Evolutionary conservation across 495 filamentous ascomycete species (phyloP).

Genomic region (Penicillium flavigenum): DNA sequence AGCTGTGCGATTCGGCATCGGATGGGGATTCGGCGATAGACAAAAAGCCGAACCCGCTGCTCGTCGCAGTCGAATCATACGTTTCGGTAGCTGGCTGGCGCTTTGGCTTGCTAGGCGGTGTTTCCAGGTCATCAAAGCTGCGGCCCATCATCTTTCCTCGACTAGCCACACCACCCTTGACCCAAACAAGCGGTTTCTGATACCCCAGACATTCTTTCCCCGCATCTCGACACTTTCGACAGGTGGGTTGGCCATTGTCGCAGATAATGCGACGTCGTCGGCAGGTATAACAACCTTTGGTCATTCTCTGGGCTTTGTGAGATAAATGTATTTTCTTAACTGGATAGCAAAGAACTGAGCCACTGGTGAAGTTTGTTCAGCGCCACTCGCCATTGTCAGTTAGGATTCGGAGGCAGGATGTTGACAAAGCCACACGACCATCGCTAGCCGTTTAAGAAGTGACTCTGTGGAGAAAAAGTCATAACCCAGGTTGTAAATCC

Average conservation of each 20-base stretch:
- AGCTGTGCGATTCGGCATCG: slow-evolving; percentile 23
- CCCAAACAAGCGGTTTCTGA: slow-evolving; percentile 54
- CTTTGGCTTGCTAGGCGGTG: slow-evolving; percentile 11
- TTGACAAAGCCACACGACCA: slow-evolving; percentile 16
- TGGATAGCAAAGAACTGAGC: slow-evolving; percentile 19
- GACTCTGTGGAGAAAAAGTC: not conserved
- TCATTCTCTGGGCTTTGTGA: slow-evolving; percentile 33
- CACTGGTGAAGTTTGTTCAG: slow-evolving; percentile 17
- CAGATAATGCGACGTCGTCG: slow-evolving; percentile 54
- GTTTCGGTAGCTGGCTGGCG: not conserved
- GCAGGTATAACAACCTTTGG: slow-evolving; percentile 52
- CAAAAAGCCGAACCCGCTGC: slow-evolving; percentile 14
- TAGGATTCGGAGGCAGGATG: slow-evolving; percentile 15
- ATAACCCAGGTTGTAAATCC: not conserved
- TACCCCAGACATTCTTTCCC: slow-evolving; percentile 63
- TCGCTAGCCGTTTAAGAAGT: slow-evolving; percentile 11
- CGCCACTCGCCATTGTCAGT: slow-evolving; percentile 31
- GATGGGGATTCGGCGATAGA: slow-evolving; percentile 21
- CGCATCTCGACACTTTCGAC: slow-evolving; percentile 62
- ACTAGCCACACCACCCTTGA: slow-evolving; percentile 52
- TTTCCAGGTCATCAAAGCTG: slow-evolving; percentile 43
- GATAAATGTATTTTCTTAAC: slow-evolving; percentile 17
- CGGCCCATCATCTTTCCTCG: slow-evolving; percentile 54
- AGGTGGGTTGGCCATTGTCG: slow-evolving; percentile 62
- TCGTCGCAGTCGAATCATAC: not conserved